Conservation (phyloP, 2,329 filamentous ascomycete genomes). For the Ceratocystis papillata region DNA sequence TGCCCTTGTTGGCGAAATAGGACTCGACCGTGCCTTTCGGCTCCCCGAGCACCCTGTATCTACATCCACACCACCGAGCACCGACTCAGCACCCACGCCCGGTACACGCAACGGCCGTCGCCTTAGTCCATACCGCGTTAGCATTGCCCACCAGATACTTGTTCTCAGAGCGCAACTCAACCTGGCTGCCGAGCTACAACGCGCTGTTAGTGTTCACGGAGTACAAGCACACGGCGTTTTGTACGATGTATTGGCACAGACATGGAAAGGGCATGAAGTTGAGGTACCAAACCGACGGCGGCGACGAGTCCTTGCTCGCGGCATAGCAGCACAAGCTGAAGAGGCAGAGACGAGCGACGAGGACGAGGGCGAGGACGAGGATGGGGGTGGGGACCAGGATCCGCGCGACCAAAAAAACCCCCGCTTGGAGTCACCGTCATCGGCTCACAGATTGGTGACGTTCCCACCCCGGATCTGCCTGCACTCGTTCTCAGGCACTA, state of each 20-base stretch:
- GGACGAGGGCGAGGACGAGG: not conserved
- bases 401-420: not conserved
- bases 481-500: constrained; percentile 79
- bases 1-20: constrained; percentile 66
- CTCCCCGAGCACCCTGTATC: constrained; percentile 42
- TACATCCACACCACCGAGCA: constrained; percentile 15
- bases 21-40: constrained; percentile 65
- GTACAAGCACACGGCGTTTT: constrained; percentile 66
- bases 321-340: constrained; percentile 34
- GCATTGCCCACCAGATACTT: constrained; percentile 55
- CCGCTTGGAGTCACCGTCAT: not conserved
- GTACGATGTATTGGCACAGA: constrained; percentile 51
- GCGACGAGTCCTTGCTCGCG: constrained; percentile 38
- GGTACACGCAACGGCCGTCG: constrained; percentile 59
- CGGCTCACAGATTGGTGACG: rapidly evolving
- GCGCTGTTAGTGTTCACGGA: constrained; percentile 59
- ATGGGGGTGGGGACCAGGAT: not conserved
- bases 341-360: constrained; percentile 32
- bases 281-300: constrained; percentile 51
- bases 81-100: constrained; percentile 41
- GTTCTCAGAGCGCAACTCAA: constrained; percentile 58
- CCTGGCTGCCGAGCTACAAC: constrained; percentile 55
- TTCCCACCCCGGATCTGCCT: constrained; percentile 85
- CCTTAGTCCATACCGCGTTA: constrained; percentile 57
- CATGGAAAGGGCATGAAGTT: constrained; percentile 62